These are phyloP conservation scores for Elasticomyces elasticus DNA, from an alignment of 495 filamentous ascomycete species.

Conservation along the genomic window DNA sequence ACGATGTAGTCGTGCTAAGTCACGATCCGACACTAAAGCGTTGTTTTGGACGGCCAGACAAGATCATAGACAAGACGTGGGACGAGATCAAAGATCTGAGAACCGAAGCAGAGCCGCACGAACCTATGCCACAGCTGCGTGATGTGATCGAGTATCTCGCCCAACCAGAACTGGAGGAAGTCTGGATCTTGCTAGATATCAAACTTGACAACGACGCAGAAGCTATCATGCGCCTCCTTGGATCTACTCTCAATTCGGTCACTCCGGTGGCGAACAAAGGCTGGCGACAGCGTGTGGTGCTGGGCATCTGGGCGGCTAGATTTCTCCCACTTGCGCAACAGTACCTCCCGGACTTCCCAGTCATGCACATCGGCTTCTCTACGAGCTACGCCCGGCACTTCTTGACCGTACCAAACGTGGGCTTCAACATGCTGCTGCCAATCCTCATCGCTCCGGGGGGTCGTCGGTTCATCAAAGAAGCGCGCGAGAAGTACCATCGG, in stretches of 20 bases:
- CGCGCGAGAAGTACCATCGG: constrained; percentile 39
- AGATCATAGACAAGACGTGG: constrained; percentile 68
- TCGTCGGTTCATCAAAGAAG: constrained; percentile 51
- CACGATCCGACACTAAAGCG: constrained; percentile 68
- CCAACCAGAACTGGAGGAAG: constrained; percentile 45
- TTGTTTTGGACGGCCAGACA: constrained; percentile 62
- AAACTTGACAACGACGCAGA: constrained; percentile 67
- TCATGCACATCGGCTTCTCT: constrained; percentile 66
- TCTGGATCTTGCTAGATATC: constrained; percentile 83
- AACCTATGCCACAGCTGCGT: constrained; percentile 60
- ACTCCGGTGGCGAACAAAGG: constrained; percentile 33
- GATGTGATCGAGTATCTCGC: constrained; percentile 68
- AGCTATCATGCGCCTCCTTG: constrained; percentile 55
- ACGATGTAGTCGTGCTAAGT: constrained; percentile 75
- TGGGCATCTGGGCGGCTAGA: constrained; percentile 70
- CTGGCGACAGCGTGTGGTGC: constrained; percentile 62
- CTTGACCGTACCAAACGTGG: constrained; percentile 48
- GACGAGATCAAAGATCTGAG: constrained; percentile 54
- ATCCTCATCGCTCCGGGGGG: constrained; percentile 56
- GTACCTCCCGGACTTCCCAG: constrained; percentile 56
- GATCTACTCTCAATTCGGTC: constrained; percentile 48
- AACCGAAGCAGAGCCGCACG: constrained; percentile 54
- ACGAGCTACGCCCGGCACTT: constrained; percentile 59
- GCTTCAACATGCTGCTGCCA: constrained; percentile 64
- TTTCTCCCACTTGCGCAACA: constrained; percentile 50